phyloP scores from a whole-genome alignment of 2,329 filamentous ascomycete genomes.

The Cordyceps tenuipes region DNA sequence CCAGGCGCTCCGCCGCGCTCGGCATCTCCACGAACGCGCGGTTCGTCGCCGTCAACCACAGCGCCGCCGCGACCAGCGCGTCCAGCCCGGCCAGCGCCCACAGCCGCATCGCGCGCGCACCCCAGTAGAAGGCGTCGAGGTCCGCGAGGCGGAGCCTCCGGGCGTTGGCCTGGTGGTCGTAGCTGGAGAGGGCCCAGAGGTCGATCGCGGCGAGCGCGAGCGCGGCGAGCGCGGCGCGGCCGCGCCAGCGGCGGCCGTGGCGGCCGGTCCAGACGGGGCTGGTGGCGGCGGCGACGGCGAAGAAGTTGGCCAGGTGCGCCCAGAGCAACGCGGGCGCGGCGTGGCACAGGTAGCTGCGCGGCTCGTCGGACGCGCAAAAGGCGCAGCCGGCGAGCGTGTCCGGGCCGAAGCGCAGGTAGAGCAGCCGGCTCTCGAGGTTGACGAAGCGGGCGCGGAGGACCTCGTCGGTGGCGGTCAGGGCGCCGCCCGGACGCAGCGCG shows the following conservation, averaged over 20 bases:
- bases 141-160: slow-evolving; percentile 53
- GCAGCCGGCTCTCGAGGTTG: slow-evolving; percentile 61
- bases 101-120: slow-evolving; percentile 52
- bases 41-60: slow-evolving; percentile 74
- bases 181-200: slow-evolving; percentile 54
- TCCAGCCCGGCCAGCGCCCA: slow-evolving; percentile 59
- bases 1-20: slow-evolving; percentile 57
- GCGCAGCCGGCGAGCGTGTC: slow-evolving; percentile 63
- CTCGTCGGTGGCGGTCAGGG: slow-evolving; percentile 52
- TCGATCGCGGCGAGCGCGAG: slow-evolving; percentile 54
- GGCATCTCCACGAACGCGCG: slow-evolving; percentile 62
- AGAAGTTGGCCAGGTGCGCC: slow-evolving; percentile 74
- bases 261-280: slow-evolving; percentile 56
- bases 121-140: slow-evolving; percentile 66
- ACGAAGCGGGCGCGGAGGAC: slow-evolving; percentile 60
- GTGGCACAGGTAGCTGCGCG: slow-evolving; percentile 69
- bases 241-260: slow-evolving; percentile 61
- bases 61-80: slow-evolving; percentile 48
- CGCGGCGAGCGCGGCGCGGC: slow-evolving; percentile 56
- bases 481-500: slow-evolving; percentile 38
- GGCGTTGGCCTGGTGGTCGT: slow-evolving; percentile 57
- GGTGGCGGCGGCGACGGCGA: slow-evolving; percentile 64
- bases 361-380: slow-evolving; percentile 72
- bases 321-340: slow-evolving; percentile 63
- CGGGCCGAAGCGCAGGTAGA: slow-evolving; percentile 80